Base-by-base conservation (phyloP, 306 rosid species). In the Prunus padus region DNA sequence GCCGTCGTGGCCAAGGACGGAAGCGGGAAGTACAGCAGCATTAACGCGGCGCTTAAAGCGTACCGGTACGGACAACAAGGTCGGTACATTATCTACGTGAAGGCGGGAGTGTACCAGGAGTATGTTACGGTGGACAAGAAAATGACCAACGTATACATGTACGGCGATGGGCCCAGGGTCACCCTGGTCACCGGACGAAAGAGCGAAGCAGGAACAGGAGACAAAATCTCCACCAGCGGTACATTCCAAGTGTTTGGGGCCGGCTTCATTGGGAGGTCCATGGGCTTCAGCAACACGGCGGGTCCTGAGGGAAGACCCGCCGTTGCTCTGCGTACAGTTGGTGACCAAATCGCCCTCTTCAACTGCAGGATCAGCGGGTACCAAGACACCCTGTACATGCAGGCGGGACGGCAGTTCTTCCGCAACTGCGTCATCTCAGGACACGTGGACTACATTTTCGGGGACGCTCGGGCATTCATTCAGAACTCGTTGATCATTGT, bases 1-100 rank as follows among this genome's bases (percentile, higher is more conserved):
- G 92, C 25, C 0, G 76, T 92, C 4, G 97, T 92, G 44, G 97
- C 97, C n/a, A 78, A 90, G 74, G 97, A 92, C 51, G 93, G 96
- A 1, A 84, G 81, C 12, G 93, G 96, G 0, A 83, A 78, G 2
- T 88, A 66, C 50, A 92, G 47, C 16, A 90, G 78, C 73, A 78
- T 92, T 33, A 69, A 13, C 0, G 92, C 69, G 0, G 96, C 92
- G 13, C 70, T 92, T 42, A 79, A 42, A 0, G 76, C 90, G 1
- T 84, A 84, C 77, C 97, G 96, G 64, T 22, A 76, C 75, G 71
- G 45, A 1, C 9, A 73, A 15, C 2, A 9, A 1, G 92, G 90
- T 0, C 79, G 96, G 72, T 87, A 80, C n/a, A 14, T 83, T 44
- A 90, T 92, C 79, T 79, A 89, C 23, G 86, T 92, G 37, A 92